Base-by-base conservation (phyloP, 768 basidiomycete species). In the Tylopilus rubrobrunneus region DNA sequence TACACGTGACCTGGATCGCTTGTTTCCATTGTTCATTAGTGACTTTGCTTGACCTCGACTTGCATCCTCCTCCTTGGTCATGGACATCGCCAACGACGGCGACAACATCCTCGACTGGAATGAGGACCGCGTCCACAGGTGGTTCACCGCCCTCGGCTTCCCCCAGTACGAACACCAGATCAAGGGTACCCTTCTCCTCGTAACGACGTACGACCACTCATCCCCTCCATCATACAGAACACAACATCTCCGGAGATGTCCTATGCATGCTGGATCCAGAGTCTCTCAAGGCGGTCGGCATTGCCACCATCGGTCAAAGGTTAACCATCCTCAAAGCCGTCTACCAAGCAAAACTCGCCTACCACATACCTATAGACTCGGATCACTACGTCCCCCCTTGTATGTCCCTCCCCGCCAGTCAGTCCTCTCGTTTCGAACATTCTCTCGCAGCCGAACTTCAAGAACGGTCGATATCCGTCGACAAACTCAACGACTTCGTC, bases 381-480 rank as follows among this genome's bases (percentile, higher is more conserved):
- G 87, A 89, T 57, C 81, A 91, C 62, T 97, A 92, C 67, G 81
- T 94, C 14, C 93, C 94, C 9, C 91, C 92, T 53, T 94, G 93
- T 92, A 65, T 64, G 90, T 74, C 45, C 17, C 45, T 41, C 40
- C 49, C 42, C 48, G 28, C 23, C 21, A n/a, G 4, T 48, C 11
- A 1, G 27, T 45, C 51, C 34, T 37, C 43, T 41, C 37, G 12
- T 23, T n/a, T 29, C 47, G 31, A 56, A 8, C 9, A 29, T 31
- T 46, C 7, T 53, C 29, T 46, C 39, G 23, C 58, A 87, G 86
- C 85, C 33, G 84, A 86, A 66, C 76, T 72, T 7, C 78, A 79
- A 37, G 86, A 83, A 55, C 76, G 76, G 36, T 73, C 72, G 21
- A 57, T 85, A 17, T 84, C 83, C 3, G 68, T 91, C 37, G 87